These are phyloP conservation scores for Erythrobasidium hasegawianum DNA, from an alignment of 1,284 basidiomycete genomes.

Conservation along the genomic window DNA sequence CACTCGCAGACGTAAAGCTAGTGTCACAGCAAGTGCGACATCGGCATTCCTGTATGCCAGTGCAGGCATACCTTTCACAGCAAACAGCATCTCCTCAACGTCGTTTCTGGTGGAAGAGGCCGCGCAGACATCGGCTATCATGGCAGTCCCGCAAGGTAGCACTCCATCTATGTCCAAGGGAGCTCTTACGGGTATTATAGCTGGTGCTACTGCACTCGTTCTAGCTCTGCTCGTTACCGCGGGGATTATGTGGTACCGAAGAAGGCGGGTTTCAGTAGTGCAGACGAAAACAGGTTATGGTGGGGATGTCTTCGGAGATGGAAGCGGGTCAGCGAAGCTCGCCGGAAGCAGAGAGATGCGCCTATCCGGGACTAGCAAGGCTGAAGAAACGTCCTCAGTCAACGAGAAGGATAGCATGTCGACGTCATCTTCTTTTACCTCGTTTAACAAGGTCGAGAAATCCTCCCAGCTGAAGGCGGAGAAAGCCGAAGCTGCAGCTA, in stretches of 20 bases:
- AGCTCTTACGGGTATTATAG: constrained; percentile 17
- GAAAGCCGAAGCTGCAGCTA: too few relatives aligned
- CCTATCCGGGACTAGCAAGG: too few relatives aligned
- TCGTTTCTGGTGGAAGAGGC: not conserved
- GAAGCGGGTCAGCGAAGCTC: too few relatives aligned
- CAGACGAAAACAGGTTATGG: too few relatives aligned
- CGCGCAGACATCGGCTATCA: not conserved
- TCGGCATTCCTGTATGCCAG: not conserved
- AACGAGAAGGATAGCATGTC: too few relatives aligned
- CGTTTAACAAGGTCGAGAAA: too few relatives aligned
- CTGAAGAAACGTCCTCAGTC: too few relatives aligned
- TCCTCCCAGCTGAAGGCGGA: too few relatives aligned
- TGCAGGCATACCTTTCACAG: not conserved
- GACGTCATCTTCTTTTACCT: too few relatives aligned
- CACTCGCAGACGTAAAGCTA: not conserved
- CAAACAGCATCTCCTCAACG: not conserved
- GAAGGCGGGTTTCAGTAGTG: not conserved
- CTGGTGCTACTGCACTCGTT: not conserved
- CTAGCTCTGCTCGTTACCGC: not conserved
- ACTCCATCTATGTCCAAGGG: not conserved
- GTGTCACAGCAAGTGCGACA: not conserved
- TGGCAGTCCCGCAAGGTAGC: not conserved
- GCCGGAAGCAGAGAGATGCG: too few relatives aligned
- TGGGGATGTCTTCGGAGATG: too few relatives aligned
- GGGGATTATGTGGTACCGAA: not conserved